A percentile compares a stretch with the other conserved stretches of the same genome.
phyloP scores from a whole-genome alignment of 2,329 filamentous ascomycete genomes.

The Fusarium sacchari region DNA sequence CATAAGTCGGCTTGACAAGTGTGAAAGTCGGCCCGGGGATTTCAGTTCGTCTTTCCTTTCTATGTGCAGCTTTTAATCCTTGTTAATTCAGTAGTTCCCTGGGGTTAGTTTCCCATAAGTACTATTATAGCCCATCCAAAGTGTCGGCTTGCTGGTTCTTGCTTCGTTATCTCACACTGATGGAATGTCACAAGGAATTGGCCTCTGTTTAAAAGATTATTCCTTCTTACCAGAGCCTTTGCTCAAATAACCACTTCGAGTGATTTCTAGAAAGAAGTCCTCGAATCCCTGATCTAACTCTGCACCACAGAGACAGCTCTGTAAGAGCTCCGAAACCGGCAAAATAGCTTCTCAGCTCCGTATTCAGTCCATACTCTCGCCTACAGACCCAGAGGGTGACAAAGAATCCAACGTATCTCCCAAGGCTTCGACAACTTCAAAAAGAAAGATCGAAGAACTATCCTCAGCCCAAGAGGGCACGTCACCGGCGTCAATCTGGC shows the following conservation, averaged over 20 bases:
- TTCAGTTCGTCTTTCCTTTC: background rate
- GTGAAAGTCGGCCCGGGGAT: conserved; percentile 14
- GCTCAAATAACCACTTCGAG: background rate
- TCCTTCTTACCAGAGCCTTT: background rate
- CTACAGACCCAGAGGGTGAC: conserved; percentile 54
- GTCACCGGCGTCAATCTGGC: background rate
- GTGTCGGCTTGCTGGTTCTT: background rate
- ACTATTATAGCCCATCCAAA: background rate
- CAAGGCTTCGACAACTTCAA: background rate
- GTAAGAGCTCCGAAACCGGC: conserved; percentile 53
- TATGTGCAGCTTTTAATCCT: background rate
- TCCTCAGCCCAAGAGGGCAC: background rate
- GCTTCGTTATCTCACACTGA: too few species aligned
- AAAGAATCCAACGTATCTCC: conserved; percentile 43
- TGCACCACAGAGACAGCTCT: conserved; percentile 11
- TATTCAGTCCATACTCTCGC: conserved; percentile 63
- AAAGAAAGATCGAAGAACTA: conserved; percentile 7
- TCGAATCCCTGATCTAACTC: background rate
- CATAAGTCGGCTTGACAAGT: conserved; percentile 19
- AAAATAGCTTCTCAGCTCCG: conserved; percentile 62
- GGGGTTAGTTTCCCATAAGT: background rate
- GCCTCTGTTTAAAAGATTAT: background rate
- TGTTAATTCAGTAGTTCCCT: background rate
- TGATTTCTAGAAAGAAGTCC: background rate
- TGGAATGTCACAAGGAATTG: background rate